phyloP scores from a whole-genome alignment of 192 early-diverging fungal genomes.

The Coemansia sp. region DNA sequence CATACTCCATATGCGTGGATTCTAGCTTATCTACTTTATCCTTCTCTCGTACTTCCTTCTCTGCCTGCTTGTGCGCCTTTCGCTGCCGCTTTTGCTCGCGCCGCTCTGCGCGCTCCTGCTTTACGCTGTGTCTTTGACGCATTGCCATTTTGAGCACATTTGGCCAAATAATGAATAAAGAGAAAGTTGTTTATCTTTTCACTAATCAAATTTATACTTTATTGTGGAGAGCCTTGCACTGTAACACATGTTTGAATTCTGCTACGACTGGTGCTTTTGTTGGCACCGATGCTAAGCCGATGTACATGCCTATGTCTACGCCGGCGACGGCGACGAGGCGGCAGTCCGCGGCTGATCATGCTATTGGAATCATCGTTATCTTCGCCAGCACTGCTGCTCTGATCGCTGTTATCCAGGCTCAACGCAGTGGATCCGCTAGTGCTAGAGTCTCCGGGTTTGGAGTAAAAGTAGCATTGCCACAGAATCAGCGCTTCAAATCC shows the following conservation, averaged over 20 bases:
- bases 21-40: neutral
- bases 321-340: constrained; percentile 23
- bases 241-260: neutral
- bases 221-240: too few species aligned
- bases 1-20: constrained; percentile 5
- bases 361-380: constrained; percentile 17
- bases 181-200: too few species aligned
- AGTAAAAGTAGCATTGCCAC: constrained; percentile 51
- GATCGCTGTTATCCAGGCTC: constrained; percentile 5
- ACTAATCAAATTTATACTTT: too few species aligned
- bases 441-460: constrained; percentile 7
- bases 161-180: too few species aligned
- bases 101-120: constrained; percentile 14
- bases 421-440: neutral
- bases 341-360: constrained; percentile 11
- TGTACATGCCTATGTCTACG: constrained; percentile 15
- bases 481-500: constrained; percentile 43
- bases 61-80: constrained; percentile 4
- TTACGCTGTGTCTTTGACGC: constrained; percentile 8
- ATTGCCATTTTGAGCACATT: too few species aligned
- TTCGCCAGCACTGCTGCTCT: constrained; percentile 8
- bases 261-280: constrained; percentile 3
- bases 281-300: constrained; percentile 6
- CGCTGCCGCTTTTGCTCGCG: constrained; percentile 6
- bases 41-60: neutral